Evolutionary conservation across 257 asterid species (phyloP).

Genomic region (Fraxinus pennsylvanica): DNA sequence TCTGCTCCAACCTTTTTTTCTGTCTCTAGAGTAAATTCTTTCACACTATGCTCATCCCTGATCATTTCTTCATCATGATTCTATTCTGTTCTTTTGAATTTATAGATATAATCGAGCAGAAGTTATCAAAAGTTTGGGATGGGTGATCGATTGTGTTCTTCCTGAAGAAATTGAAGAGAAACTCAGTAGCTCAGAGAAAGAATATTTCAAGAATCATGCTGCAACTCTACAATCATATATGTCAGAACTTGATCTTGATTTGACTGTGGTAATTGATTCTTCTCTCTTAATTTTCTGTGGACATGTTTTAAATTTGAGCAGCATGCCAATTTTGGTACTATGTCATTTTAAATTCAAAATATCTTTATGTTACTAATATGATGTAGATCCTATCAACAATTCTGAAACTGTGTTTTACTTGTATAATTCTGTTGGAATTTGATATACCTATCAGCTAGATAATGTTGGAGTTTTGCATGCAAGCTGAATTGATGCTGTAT

Average conservation of each 20-base stretch:
- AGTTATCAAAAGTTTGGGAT: constrained; percentile 62
- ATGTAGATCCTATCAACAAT: neutral
- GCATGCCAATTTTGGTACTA: neutral
- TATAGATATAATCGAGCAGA: constrained; percentile 85
- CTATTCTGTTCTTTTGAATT: constrained; percentile 7
- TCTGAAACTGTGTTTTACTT: neutral
- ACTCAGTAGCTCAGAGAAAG: constrained; percentile 67
- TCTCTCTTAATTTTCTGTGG: constrained; percentile 6
- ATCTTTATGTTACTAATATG: neutral
- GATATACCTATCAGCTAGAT: neutral
- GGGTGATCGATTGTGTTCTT: constrained; percentile 78
- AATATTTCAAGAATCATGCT: constrained; percentile 71
- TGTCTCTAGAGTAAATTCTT: neutral
- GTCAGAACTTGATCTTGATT: constrained; percentile 64
- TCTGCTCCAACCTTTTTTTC: constrained; percentile 1
- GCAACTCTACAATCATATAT: constrained; percentile 67
- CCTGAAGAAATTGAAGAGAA: constrained; percentile 85
- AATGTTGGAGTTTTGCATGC: neutral
- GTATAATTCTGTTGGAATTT: neutral
- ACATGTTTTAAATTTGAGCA: neutral
- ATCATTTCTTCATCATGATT: constrained; percentile 6
- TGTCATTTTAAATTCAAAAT: neutral
- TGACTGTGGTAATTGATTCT: constrained; percentile 71
- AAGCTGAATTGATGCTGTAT: neutral
- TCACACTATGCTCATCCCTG: neutral